These are phyloP conservation scores for Naegleria gruberi DNA, from an alignment of 208 protist species.

Conservation along the genomic window DNA sequence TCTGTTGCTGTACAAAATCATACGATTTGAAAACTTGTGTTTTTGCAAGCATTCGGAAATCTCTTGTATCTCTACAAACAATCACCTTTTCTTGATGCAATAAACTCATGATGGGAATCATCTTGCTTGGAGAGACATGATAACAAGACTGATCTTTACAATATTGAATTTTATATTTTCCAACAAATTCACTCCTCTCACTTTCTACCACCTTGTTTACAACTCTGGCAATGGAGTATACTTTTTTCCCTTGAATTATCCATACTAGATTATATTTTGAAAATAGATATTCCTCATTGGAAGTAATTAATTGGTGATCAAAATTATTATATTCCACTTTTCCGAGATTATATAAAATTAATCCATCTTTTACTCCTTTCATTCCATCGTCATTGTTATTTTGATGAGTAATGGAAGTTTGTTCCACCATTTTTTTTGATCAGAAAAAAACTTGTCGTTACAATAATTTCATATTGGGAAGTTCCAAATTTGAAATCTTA, in stretches of 20 bases:
- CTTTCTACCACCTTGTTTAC: background rate
- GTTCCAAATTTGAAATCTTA: too few species aligned
- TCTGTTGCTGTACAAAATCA: background rate
- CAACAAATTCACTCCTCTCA: background rate
- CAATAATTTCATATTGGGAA: too few species aligned
- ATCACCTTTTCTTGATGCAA: background rate
- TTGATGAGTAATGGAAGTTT: too few species aligned
- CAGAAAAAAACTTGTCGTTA: too few species aligned
- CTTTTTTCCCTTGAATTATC: background rate
- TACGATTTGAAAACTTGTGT: background rate
- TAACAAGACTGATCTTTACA: background rate
- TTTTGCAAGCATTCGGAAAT: background rate
- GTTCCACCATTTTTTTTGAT: too few species aligned
- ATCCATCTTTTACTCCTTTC: too few species aligned
- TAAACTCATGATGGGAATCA: background rate
- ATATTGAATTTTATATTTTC: background rate
- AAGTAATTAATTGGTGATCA: too few species aligned
- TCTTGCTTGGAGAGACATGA: background rate
- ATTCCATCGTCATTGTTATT: too few species aligned
- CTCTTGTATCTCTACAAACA: background rate
- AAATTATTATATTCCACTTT: too few species aligned
- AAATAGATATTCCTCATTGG: too few species aligned
- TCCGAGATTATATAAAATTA: too few species aligned
- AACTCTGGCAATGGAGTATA: background rate
- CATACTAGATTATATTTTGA: too few species aligned